These are phyloP conservation scores for Chlorella variabilis DNA, from an alignment of 163 green algal genomes.

Conservation along the genomic window DNA sequence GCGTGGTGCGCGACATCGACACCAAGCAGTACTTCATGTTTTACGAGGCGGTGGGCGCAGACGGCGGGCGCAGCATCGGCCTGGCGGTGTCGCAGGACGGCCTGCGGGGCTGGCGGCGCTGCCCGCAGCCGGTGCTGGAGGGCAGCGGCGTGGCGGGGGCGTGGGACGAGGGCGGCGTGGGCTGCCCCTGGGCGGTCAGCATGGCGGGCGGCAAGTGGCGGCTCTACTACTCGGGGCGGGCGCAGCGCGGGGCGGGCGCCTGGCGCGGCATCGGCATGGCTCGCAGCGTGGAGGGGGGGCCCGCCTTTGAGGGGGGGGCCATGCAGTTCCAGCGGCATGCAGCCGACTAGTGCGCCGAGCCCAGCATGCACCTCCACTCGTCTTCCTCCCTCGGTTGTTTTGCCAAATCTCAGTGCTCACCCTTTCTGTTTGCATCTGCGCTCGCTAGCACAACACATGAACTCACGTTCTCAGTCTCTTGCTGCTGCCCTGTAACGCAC, in stretches of 20 bases:
- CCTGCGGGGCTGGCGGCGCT: constrained; percentile 60
- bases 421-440: background rate
- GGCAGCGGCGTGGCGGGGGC: constrained; percentile 40
- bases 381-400: too few relatives aligned
- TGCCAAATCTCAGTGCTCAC: background rate
- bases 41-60: constrained; percentile 84
- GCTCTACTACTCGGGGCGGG: constrained; percentile 84
- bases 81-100: constrained; percentile 82
- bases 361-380: too few relatives aligned
- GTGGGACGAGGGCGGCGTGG: constrained; percentile 87
- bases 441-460: too few relatives aligned
- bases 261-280: constrained; percentile 87
- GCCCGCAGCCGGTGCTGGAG: constrained; percentile 59
- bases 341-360: too few relatives aligned
- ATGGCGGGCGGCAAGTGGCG: constrained; percentile 87
- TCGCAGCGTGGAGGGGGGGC: constrained; percentile 55
- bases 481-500: background rate
- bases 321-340: constrained; percentile 56
- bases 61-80: constrained; percentile 77
- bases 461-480: background rate
- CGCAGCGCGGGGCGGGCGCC: constrained; percentile 28
- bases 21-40: constrained; percentile 90
- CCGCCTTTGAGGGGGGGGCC: constrained; percentile 58
- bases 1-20: constrained; percentile 82
- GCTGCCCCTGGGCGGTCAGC: constrained; percentile 84